Base-by-base conservation (phyloP, 495 filamentous ascomycete species). In the Tirmania nivea region DNA sequence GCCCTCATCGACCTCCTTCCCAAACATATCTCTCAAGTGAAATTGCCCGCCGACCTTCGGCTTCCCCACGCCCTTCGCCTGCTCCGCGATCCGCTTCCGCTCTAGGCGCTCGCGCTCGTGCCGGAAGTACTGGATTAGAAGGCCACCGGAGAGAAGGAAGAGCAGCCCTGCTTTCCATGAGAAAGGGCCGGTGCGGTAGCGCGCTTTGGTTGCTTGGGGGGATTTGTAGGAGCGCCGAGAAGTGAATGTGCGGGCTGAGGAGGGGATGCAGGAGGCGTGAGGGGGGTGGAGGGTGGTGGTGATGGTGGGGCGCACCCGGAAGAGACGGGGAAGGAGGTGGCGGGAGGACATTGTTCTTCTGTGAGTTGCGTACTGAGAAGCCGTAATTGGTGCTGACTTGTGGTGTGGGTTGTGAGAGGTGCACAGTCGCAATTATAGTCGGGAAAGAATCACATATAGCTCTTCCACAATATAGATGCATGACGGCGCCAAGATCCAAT, bases 11-110 rank as follows among this genome's bases (percentile, higher is more conserved):
- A 90, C 85, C 48, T 69, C 68, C 54, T 77, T 78, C 45, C 90
- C 89, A 45, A 89, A 67, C 53, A 90, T 78, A 67, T 94, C 86
- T 55, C 83, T 70, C 61, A 97, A 67, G 54, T 82, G 69, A 63
- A 97, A 93, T 42, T 76, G 70, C 8, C 90, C 90, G 16, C 90
- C 90, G 34, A 97, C 85, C 71, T 92, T 94, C 48, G 90, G 90
- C 68, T 71, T 79, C 4, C 90, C 90, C 31, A 92, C 77, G 12
- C 90, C 90, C 71, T 97, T 97, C 49, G 80, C 79, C 64, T 86
- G 79, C 66, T 96, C 87, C 2, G 85, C 85, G 52, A 95, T 73
- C 36, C 86, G 73, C 69, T 85, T 80, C 55, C 87, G 74, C 63
- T 86, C 79, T 75, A 97, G 76, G 52, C 92, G 78, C 52, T 75